Percentiles rank a stretch among this genome's conserved stretches.
Conservation (phyloP, 441 rosid species). For the Euphorbia celastroides region DNA sequence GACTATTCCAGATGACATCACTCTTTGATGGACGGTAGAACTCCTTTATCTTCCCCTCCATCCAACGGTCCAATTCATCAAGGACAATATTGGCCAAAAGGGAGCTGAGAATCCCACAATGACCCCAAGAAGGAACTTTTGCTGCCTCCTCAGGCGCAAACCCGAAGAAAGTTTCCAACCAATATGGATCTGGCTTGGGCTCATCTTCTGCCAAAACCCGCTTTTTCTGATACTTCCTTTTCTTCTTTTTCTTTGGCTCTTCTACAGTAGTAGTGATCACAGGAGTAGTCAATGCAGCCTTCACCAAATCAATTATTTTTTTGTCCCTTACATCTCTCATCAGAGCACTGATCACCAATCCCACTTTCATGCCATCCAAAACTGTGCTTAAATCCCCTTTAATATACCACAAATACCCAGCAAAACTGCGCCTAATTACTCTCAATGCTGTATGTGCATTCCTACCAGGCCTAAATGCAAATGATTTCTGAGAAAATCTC, state of each 20-base stretch:
- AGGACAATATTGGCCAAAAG: conserved; percentile 83
- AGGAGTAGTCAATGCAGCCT: conserved; percentile 70
- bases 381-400: conserved; percentile 84
- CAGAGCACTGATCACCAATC: conserved; percentile 70
- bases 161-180: conserved; percentile 90
- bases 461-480: conserved; percentile 89
- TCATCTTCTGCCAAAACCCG: conserved; percentile 92
- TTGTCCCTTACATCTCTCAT: conserved; percentile 94
- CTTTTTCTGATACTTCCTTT: conserved; percentile 87
- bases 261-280: conserved; percentile 52
- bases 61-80: conserved; percentile 84
- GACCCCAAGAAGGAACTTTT: conserved; percentile 90
- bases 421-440: conserved; percentile 83
- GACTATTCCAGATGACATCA: conserved; percentile 87
- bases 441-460: conserved; percentile 76
- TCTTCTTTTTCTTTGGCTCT: conserved; percentile 64
- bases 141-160: conserved; percentile 97
- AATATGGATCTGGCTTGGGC: conserved; percentile 96
- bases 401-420: conserved; percentile 86
- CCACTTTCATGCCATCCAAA: conserved; percentile 88
- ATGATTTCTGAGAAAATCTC: conserved; percentile 81
- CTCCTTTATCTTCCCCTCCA: conserved; percentile 79
- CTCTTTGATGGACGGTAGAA: conserved; percentile 80
- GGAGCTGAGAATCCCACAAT: conserved; percentile 87
- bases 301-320: conserved; percentile 82